Base-by-base conservation (phyloP, 345 rosid species). In the Excoecaria cochinchinensis region DNA sequence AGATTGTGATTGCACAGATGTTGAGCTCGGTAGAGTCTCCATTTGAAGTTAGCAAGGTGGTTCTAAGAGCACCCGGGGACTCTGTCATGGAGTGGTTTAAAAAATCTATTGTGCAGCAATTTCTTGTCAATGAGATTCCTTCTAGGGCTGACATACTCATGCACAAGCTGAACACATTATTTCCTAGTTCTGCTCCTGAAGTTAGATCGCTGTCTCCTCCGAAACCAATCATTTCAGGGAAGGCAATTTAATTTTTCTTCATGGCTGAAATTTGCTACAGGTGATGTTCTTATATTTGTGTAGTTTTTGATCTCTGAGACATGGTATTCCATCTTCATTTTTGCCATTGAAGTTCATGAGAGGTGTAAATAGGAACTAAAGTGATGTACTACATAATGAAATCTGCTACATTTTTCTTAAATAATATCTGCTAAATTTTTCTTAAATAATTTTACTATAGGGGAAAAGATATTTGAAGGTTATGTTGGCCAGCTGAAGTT, bases 141-240 rank as follows among this genome's bases (percentile, higher is more conserved):
- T 92, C 99, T 3, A 86, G 98, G 16, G 84, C 89, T 38, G 98
- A 92, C 80, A 90, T 93, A 78, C 90, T 96, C 66, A 92, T 96
- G 99, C 98, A 93, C 85, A 93, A 85, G 84, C 84, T 96, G 63
- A 93, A 96, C 85, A 87, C 83, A 9, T 83, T 90, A 47, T 92
- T 96, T 81, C 99, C 98, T 9, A 87, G 86, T 81, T 96, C 99
- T 67, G 97, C 97, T 13, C 99, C 99, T 65, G 99, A 96, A 83
- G 82, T 96, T 74, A 85, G 98, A 72, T 90, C 98, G 14, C 59
- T 92, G 75, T 67, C 89, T 42, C 97, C 95, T 74, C 97, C 76
- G 21, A 81, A 70, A 52, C 77, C 80, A n/a, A 77, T 76, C 31
- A 69, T 81, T 69, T 72, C 77, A n/a, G 69, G 60, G 60, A 81